Evolutionary conservation across 1,139 yeast genomes (phyloP).

Genomic region (Suhomyces bribrorum): DNA sequence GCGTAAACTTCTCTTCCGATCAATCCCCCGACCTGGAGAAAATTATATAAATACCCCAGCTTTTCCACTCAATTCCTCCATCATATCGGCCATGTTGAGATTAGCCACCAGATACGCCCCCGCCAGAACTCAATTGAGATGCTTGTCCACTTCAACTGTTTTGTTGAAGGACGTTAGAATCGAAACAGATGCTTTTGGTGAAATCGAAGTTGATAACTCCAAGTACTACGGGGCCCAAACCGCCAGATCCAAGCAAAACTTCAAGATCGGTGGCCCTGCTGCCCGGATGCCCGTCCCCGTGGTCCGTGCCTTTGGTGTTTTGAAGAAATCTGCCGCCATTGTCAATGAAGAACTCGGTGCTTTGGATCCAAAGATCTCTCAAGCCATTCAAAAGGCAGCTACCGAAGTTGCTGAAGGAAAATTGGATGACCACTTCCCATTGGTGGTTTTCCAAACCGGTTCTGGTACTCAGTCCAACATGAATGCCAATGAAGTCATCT

Average conservation of each 20-base stretch:
- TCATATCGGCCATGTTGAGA: conserved; percentile 32
- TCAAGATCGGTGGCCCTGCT: conserved; percentile 42
- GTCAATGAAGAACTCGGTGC: conserved; percentile 21
- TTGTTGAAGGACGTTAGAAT: conserved; percentile 26
- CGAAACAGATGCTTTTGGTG: conserved; percentile 24
- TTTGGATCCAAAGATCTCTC: conserved; percentile 21
- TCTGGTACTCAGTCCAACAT: conserved; percentile 25
- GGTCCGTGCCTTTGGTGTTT: conserved; percentile 21
- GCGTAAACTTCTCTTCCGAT: conserved; percentile 3
- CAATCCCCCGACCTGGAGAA: conserved; percentile 1
- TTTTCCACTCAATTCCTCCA: conserved; percentile 1
- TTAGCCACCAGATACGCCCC: conserved; percentile 17
- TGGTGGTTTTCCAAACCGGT: conserved; percentile 26
- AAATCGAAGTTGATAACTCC: conserved; percentile 20
- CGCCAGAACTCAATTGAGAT: conserved; percentile 25
- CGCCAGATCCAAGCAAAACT: conserved; percentile 23
- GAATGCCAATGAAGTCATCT: conserved; percentile 25
- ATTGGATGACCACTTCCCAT: conserved; percentile 22
- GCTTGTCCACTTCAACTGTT: conserved; percentile 29
- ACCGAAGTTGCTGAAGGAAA: conserved; percentile 22
- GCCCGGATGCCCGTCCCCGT: conserved; percentile 44
- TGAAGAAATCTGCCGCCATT: conserved; percentile 24
- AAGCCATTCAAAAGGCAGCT: conserved; percentile 22
- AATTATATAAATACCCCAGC: conserved; percentile 9
- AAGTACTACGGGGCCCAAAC: conserved; percentile 26